Evolutionary conservation across 2,329 filamentous ascomycete genomes (phyloP), one percentile per base, ranked within the genome.

Genomic region (Stemphylium vesicarium): DNA sequence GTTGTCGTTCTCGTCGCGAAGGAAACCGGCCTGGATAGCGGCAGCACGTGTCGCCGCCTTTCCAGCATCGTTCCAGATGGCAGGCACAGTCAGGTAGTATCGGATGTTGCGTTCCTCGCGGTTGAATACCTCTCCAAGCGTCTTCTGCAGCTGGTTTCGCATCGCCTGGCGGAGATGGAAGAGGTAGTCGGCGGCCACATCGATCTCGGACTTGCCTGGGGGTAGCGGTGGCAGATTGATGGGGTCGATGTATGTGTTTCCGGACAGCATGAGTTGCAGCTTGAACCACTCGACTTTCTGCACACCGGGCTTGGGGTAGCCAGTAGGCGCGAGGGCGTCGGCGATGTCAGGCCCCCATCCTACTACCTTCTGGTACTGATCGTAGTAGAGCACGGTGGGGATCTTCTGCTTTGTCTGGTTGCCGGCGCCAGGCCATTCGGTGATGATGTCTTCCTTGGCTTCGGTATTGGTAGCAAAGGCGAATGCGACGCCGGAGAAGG

Each of bases 271-370:
- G 53, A 99, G 87, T 80, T 99, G 95, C 65, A 99, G 85, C 83
- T 98, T 98, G 85, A 99, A 98, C 95, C 95, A 99, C 80, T 98
- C 95, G 20, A 98, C 94, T 81, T 98, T 98, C 78, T 98, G 95
- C 66, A 99, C 94, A 62, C 94, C 94, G 31, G 91, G 91, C 82
- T 98, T 98, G 66, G 95, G 95, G 77, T 98, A 98, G 60, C 95
- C 95, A 36, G 95, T 98, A 26, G 95, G 95, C 48, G 95, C 94
- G 63, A 98, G 85, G 62, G 95, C 95, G 79, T 98, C 94, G 57
- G 95, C 92, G 69, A 98, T 98, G 82, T 99, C 95, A 53, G 94
- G 93, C 59, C 95, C 95, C 95, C 95, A 99, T 68, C 95, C 95
- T n/a, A 98, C 95, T 43, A 99, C 95, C 78, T 98, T 97, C 74